phyloP scores from a whole-genome alignment of 2,329 filamentous ascomycete species.

The Microsporum canis region DNA sequence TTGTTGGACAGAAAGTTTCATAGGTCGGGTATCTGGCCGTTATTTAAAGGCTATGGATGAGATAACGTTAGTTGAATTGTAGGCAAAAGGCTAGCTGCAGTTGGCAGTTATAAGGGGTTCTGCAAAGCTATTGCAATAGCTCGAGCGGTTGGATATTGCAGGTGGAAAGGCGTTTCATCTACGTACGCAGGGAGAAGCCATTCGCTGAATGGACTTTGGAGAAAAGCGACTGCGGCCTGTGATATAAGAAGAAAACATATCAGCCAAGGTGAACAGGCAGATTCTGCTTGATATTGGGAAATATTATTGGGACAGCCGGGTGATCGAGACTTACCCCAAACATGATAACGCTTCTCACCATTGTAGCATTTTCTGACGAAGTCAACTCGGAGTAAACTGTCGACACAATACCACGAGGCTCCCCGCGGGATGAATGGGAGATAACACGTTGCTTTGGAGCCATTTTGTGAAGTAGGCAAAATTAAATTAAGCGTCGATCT shows the following conservation, averaged over 20 bases:
- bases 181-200: conserved; percentile 52
- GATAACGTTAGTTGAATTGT: background rate
- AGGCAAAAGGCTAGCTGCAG: background rate
- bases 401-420: conserved; percentile 45
- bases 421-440: conserved; percentile 37
- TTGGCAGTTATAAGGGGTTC: background rate
- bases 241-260: background rate
- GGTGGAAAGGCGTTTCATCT: conserved; percentile 15
- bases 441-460: conserved; percentile 49
- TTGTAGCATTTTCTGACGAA: conserved; percentile 55
- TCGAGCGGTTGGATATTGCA: too few species aligned
- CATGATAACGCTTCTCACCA: conserved; percentile 55
- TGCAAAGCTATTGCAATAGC: background rate
- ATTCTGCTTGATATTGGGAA: background rate
- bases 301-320: background rate
- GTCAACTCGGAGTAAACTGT: conserved; percentile 53
- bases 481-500: background rate
- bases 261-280: background rate
- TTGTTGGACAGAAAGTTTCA: background rate
- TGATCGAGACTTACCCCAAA: conserved; percentile 49
- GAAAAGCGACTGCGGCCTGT: conserved; percentile 54
- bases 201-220: conserved; percentile 57
- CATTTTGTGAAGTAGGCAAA: conserved; percentile 38
- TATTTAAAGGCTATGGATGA: background rate
- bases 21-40: background rate